Percentiles rank a stretch among this genome's conserved stretches.
These are phyloP conservation scores for Ophiostoma sp. DNA, from an alignment of 2,329 filamentous ascomycete species.

Conservation along the genomic window DNA sequence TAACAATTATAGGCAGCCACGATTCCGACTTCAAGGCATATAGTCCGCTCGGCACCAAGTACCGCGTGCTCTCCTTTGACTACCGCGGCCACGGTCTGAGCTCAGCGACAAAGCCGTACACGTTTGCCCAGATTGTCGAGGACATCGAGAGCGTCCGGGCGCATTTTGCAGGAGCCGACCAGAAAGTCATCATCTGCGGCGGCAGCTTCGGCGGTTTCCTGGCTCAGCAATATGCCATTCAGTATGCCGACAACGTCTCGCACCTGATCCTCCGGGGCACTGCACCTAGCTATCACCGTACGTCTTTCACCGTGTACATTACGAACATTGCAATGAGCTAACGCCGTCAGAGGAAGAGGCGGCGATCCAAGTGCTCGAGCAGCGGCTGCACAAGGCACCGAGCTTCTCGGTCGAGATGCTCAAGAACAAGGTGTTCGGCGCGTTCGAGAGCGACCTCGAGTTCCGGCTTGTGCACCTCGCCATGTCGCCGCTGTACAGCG, in stretches of 20 bases:
- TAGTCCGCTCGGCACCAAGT: slow-evolving; percentile 29
- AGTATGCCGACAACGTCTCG: slow-evolving; percentile 32
- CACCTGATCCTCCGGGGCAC: slow-evolving; percentile 37
- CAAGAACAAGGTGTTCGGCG: slow-evolving; percentile 36
- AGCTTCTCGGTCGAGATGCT: slow-evolving; percentile 37
- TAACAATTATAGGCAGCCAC: slow-evolving; percentile 31
- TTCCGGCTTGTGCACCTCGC: slow-evolving; percentile 37
- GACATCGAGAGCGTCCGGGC: slow-evolving; percentile 34
- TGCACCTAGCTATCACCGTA: slow-evolving; percentile 35
- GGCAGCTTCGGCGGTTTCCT: slow-evolving; percentile 39
- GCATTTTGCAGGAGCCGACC: slow-evolving; percentile 29
- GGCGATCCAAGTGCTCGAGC: slow-evolving; percentile 32
- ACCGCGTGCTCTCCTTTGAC: slow-evolving; percentile 36
- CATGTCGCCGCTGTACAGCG: slow-evolving; percentile 36
- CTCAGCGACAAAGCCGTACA: slow-evolving; percentile 34
- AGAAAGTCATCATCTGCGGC: slow-evolving; percentile 34
- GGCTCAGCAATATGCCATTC: slow-evolving; percentile 38
- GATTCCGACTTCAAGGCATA: slow-evolving; percentile 34
- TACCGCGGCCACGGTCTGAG: slow-evolving; percentile 36
- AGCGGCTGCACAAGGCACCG: slow-evolving; percentile 33
- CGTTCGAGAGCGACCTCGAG: slow-evolving; percentile 36
- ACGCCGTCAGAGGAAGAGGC: slow-evolving; percentile 31
- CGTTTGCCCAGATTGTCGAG: slow-evolving; percentile 36
- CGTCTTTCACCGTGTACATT: background rate
- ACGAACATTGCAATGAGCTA: background rate